A percentile compares a stretch with the other conserved stretches of the same genome.
These are phyloP conservation scores for Clarkia xantiana DNA, from an alignment of 345 rosid genomes.

Conservation along the genomic window DNA sequence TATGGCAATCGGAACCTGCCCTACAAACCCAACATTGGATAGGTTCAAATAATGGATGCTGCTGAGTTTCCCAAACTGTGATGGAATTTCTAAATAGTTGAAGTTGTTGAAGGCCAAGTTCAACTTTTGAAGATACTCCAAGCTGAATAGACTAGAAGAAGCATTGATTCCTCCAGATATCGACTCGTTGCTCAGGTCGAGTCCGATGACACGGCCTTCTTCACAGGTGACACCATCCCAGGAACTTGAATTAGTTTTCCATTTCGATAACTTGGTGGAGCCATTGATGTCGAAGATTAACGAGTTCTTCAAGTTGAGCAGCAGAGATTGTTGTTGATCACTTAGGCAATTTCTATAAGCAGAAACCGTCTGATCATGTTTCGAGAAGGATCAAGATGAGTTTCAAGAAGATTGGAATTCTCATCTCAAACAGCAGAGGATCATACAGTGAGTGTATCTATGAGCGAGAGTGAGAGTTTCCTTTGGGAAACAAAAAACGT, in stretches of 20 bases:
- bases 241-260: conserved; percentile 16
- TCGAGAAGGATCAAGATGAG: neutral
- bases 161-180: conserved; percentile 19
- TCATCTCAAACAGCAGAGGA: too few relatives aligned
- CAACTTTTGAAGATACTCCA: conserved; percentile 22
- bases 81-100: conserved; percentile 14
- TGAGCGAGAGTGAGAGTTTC: too few relatives aligned
- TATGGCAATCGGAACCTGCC: conserved; percentile 21
- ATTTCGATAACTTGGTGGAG: conserved; percentile 13
- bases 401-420: too few relatives aligned
- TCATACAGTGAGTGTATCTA: too few relatives aligned
- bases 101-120: conserved; percentile 27
- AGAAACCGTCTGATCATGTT: neutral
- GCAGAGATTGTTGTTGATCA: conserved; percentile 18
- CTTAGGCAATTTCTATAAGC: conserved; percentile 21
- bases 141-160: conserved; percentile 25
- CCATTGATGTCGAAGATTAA: conserved; percentile 3
- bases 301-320: conserved; percentile 21
- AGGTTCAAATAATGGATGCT: conserved; percentile 19
- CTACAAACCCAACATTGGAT: conserved; percentile 19
- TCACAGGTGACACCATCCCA: conserved; percentile 41
- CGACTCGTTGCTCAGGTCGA: conserved; percentile 24
- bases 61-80: conserved; percentile 16
- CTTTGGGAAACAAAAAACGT: too few relatives aligned
- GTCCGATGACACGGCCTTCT: conserved; percentile 16